Conservation (phyloP, 192 early-diverging fungal genomes). For the Haplosporangium gracile region DNA sequence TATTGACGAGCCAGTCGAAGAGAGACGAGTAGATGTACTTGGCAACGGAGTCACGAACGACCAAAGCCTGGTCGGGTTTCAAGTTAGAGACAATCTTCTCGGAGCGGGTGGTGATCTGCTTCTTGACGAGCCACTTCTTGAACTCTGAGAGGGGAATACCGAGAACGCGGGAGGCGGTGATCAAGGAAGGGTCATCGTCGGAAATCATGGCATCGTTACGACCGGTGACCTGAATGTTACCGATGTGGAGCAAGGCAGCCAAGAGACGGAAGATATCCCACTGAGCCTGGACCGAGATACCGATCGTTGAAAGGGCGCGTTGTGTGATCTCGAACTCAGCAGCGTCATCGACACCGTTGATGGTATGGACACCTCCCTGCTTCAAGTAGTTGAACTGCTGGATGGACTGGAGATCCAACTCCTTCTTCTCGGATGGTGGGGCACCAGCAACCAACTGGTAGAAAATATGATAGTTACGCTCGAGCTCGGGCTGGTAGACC, state of each 20-base stretch:
- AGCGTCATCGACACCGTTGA: constrained; percentile 92
- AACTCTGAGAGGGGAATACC: constrained; percentile 85
- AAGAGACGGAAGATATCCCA: constrained; percentile 92
- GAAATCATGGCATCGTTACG: constrained; percentile 77
- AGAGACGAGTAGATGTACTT: constrained; percentile 97
- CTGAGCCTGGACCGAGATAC: constrained; percentile 85
- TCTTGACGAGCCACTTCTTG: constrained; percentile 95
- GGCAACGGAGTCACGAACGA: constrained; percentile 93
- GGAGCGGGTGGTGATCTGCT: constrained; percentile 89
- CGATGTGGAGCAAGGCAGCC: constrained; percentile 94
- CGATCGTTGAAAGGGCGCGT: constrained; percentile 87
- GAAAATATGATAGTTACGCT: constrained; percentile 99
- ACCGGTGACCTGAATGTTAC: constrained; percentile 91
- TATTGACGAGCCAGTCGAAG: constrained; percentile 96
- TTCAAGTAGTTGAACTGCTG: constrained; percentile 88
- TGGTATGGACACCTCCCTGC: constrained; percentile 86
- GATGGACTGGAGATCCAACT: constrained; percentile 81
- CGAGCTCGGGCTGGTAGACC: constrained; percentile 91
- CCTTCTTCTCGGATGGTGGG: constrained; percentile 84
- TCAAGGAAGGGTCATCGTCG: constrained; percentile 85
- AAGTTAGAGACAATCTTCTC: constrained; percentile 93
- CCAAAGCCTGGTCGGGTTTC: constrained; percentile 77
- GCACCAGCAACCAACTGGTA: constrained; percentile 97
- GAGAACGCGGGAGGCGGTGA: constrained; percentile 77
- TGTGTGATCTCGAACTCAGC: constrained; percentile 92